Evolutionary conservation across 352 stramenopile species (phyloP).

Genomic region (Globisporangium carolinianum): DNA sequence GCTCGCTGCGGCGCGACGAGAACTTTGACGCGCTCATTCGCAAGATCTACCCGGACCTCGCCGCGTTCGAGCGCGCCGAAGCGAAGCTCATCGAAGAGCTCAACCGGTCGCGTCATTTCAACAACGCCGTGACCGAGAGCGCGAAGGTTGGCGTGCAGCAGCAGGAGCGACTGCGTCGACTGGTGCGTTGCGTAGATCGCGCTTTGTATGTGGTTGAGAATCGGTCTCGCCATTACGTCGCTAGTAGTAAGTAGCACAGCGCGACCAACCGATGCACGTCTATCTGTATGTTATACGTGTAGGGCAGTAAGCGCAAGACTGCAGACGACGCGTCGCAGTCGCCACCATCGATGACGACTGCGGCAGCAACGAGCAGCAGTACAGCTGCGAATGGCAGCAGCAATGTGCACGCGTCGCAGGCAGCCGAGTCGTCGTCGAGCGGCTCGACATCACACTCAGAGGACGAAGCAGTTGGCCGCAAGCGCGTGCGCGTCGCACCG

Average conservation of each 20-base stretch:
- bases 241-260: no score
- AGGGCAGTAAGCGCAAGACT: neutral
- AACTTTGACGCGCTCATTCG: constrained; percentile 86
- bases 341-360: constrained; percentile 8
- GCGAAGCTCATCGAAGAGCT: constrained; percentile 75
- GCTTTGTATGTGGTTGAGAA: no score
- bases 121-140: constrained; percentile 77
- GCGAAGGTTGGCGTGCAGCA: constrained; percentile 63
- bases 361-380: neutral
- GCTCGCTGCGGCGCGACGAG: constrained; percentile 69
- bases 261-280: no score
- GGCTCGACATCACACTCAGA: constrained; percentile 10
- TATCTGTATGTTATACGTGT: no score
- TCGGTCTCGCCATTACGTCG: no score
- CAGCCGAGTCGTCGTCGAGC: constrained; percentile 1
- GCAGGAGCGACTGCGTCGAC: constrained; percentile 52
- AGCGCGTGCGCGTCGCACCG: constrained; percentile 2
- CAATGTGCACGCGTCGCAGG: neutral
- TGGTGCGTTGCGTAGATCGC: constrained; percentile 18
- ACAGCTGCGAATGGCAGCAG: neutral
- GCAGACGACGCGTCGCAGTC: neutral
- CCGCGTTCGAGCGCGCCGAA: constrained; percentile 72
- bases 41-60: constrained; percentile 83
- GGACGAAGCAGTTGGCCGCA: constrained; percentile 1
- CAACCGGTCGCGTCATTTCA: constrained; percentile 74